These are phyloP conservation scores for Aspergillus wentii DNA, from an alignment of 495 filamentous ascomycete species.

Conservation along the genomic window DNA sequence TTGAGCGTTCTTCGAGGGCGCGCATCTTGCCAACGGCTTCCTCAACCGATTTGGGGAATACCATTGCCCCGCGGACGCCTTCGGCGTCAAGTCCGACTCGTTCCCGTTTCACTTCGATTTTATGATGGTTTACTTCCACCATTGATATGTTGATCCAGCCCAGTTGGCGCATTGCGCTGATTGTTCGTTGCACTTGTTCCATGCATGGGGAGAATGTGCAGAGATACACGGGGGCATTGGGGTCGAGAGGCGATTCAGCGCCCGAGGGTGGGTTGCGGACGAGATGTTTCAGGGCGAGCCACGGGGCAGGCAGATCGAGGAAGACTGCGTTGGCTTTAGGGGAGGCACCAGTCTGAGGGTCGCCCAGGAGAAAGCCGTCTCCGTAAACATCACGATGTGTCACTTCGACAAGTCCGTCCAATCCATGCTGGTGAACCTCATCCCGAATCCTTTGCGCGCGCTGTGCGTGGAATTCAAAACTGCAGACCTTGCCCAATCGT, in stretches of 20 bases:
- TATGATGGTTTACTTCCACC: conserved; percentile 75
- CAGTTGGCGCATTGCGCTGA: conserved; percentile 67
- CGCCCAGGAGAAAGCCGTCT: conserved; percentile 67
- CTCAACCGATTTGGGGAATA: conserved; percentile 61
- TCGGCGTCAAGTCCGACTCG: conserved; percentile 62
- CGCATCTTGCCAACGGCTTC: conserved; percentile 70
- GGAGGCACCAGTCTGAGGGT: conserved; percentile 37
- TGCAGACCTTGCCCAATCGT: conserved; percentile 72
- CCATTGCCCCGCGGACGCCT: conserved; percentile 53
- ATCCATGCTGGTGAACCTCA: conserved; percentile 70
- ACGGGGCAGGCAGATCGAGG: conserved; percentile 89
- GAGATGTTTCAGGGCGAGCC: conserved; percentile 82
- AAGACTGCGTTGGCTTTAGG: conserved; percentile 80
- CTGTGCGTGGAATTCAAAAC: conserved; percentile 87
- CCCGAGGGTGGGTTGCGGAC: conserved; percentile 50
- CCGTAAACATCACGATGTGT: conserved; percentile 90
- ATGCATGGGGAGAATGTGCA: conserved; percentile 97
- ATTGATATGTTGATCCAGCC: conserved; percentile 92
- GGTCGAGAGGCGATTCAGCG: conserved; percentile 60
- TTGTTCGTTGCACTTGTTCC: conserved; percentile 84
- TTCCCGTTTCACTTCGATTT: conserved; percentile 77
- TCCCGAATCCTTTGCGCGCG: conserved; percentile 65
- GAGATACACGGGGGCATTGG: conserved; percentile 59
- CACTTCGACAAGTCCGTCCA: conserved; percentile 69
- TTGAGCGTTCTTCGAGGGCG: conserved; percentile 63